Base-by-base conservation (phyloP, 345 rosid species). In the Eucalyptus camaldulensis region DNA sequence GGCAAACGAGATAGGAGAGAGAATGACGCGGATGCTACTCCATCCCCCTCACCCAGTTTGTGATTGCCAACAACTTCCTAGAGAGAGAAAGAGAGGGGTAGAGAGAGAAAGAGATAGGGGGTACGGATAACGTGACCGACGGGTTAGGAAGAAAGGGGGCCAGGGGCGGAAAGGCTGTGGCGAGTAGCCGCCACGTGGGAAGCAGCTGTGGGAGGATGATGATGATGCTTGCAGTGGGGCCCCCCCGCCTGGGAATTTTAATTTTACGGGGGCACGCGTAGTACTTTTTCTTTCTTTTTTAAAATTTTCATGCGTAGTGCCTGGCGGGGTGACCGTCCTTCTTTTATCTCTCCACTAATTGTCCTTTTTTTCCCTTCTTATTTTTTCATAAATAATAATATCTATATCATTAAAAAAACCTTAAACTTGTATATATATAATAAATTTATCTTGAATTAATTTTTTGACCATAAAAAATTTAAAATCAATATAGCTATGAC, bases 381-480 rank as follows among this genome's bases (percentile, higher is more conserved):
- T 53, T 53, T 53, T 51, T 50, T 50, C 24, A 7, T 19, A 17
- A 51, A 51, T 51, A 51, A 51, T 7, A 51, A 51, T 7, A 51
- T 7, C 7, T 3, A 53, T 21, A 53, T 53, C 58, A 53, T 19
- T 53, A 7, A 13, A 53, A 53, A 53, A 53, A 53, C 4, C 4
- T 53, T 3, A 53, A 53, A 19, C 2, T 53, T 2, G 4, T 19
- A 2, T 4, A 7, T 53, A 53, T 0, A 1, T 1, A 0, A 53
- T 53, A 53, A 19, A 19, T 53, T 7, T 53, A 53, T 53, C 1
- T 0, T 53, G 8, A 4, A 53, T 53, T 53, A 53, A 19, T 21
- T 21, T 53, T 53, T 53, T 8, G 0, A 8, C 1, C 10, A 8
- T 19, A 1, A 0, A 3, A 17, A 17, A 7, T 21, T 53, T 21